Conservation (phyloP, 2,329 filamentous ascomycete genomes). For the Neofusicoccum kwambonambiense region DNA sequence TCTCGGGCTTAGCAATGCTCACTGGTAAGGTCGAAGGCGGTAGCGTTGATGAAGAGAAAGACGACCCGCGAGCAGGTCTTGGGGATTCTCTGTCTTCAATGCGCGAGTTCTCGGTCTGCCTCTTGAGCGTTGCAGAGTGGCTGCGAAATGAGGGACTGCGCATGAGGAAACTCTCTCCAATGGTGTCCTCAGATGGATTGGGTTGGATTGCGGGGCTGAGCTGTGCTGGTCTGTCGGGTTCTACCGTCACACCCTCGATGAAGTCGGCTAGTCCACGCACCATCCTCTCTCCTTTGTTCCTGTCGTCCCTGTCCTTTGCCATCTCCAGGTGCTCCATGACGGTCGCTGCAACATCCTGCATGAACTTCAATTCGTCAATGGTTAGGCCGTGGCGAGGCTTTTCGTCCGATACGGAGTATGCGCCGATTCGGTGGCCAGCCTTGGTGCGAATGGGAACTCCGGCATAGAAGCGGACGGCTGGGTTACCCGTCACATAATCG, state of each 20-base stretch:
- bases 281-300: constrained; percentile 30
- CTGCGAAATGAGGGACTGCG: constrained; percentile 7
- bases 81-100: constrained; percentile 22
- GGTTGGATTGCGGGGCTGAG: not conserved
- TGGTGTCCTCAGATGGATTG: not conserved
- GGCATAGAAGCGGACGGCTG: constrained; percentile 50
- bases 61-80: not conserved
- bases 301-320: constrained; percentile 19
- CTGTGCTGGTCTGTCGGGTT: constrained; percentile 21
- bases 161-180: not conserved
- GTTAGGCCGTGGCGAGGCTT: constrained; percentile 53
- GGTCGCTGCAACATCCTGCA: constrained; percentile 56
- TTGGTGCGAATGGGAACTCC: constrained; percentile 62
- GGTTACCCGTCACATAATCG: constrained; percentile 27
- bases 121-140: constrained; percentile 24
- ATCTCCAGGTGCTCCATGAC: constrained; percentile 28
- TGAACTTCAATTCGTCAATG: constrained; percentile 50
- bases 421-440: constrained; percentile 58
- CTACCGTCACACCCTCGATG: constrained; percentile 14
- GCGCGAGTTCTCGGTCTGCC: constrained; percentile 35
- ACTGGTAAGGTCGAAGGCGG: constrained; percentile 18
- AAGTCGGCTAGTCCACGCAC: constrained; percentile 34
- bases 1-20: constrained; percentile 24
- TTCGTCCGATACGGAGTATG: constrained; percentile 60
- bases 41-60: constrained; percentile 1